Percentiles rank a stretch among this genome's conserved stretches.
Evolutionary conservation across 306 rosid genomes (phyloP).

Genomic region (Gastrolobium bilobum): DNA sequence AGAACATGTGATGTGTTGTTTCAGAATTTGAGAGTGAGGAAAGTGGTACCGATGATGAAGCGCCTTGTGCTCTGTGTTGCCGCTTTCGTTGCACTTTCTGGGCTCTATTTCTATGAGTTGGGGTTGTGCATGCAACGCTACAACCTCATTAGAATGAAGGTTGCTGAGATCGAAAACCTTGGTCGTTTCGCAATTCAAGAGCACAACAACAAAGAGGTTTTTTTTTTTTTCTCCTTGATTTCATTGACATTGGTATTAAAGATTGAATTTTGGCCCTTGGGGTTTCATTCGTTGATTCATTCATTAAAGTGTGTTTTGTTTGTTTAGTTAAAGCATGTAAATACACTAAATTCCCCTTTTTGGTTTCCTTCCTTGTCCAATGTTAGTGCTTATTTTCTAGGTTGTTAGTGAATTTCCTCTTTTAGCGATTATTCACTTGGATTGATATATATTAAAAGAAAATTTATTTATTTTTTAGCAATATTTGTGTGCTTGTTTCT

Average conservation of each 20-base stretch:
- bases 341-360: background rate
- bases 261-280: background rate
- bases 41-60: conserved; percentile 45
- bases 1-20: background rate
- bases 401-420: background rate
- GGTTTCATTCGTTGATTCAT: background rate
- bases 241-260: background rate
- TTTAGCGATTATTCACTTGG: background rate
- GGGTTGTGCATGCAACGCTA: conserved; percentile 45
- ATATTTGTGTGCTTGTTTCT: background rate
- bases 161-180: conserved; percentile 50
- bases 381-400: conserved; percentile 12
- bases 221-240: background rate
- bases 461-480: background rate
- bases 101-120: conserved; percentile 38
- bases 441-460: no score
- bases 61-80: background rate
- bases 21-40: conserved; percentile 18
- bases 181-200: conserved; percentile 68
- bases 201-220: conserved; percentile 62
- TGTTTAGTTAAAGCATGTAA: background rate
- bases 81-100: conserved; percentile 38
- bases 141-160: conserved; percentile 32
- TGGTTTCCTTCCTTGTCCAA: background rate
- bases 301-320: background rate